These are phyloP conservation scores for Tetrastigma voinierianum DNA, from an alignment of 164 flowering plant genomes.

Conservation along the genomic window DNA sequence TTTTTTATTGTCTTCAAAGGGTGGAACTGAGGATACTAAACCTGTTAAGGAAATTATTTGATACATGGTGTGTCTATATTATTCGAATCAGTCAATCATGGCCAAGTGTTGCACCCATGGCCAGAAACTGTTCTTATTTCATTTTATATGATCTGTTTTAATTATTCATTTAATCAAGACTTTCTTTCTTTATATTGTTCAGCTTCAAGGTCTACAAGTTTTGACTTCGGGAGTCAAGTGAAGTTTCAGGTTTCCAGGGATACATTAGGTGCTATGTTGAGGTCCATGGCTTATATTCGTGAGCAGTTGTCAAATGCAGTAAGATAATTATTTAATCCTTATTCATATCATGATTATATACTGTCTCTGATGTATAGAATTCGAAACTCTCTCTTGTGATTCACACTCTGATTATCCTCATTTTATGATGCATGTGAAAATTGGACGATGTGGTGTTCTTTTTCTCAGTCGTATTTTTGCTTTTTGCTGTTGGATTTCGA, in stretches of 20 bases:
- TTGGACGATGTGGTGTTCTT: too few relatives aligned
- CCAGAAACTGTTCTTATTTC: background rate
- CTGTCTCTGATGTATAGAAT: background rate
- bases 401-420: background rate
- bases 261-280: conserved; percentile 41
- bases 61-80: background rate
- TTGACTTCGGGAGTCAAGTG: conserved; percentile 41
- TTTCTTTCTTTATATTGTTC: conserved; percentile 2
- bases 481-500: too few relatives aligned
- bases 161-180: background rate
- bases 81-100: background rate
- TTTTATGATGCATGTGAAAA: too few relatives aligned
- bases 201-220: conserved; percentile 47
- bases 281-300: conserved; percentile 43
- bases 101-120: background rate
- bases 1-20: background rate
- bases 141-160: background rate
- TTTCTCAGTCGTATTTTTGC: too few relatives aligned
- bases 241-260: conserved; percentile 48
- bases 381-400: too few relatives aligned
- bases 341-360: background rate
- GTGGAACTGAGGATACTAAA: background rate
- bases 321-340: conserved; percentile 9
- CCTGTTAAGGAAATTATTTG: background rate
- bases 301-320: conserved; percentile 34